Base-by-base conservation (phyloP, 768 basidiomycete genomes). In the Atractiella rhizophila region DNA sequence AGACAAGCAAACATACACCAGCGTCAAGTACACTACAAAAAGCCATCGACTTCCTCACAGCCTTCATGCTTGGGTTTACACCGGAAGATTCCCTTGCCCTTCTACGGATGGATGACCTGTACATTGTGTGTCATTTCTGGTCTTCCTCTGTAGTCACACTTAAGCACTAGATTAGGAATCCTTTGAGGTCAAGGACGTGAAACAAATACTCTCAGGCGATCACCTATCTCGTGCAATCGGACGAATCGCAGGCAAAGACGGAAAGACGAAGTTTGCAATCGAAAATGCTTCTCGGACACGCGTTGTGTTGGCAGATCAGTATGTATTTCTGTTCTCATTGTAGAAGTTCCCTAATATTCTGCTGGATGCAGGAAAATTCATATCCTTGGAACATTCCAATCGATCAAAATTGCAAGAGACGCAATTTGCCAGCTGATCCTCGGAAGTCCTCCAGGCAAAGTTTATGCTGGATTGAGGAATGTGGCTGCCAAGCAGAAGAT, bases 251-350 rank as follows among this genome's bases (percentile, higher is more conserved):
- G 91, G 91, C 4, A 85, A 98, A 57, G 85, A 91, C 48, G 91
- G 91, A 32, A 94, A 94, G 63, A 94, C 86, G 10, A 86, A 91
- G 57, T 96, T 94, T 59, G 85, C 86, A 2, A 96, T 98, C 41
- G 91, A 98, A 64, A 98, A 96, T 53, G 70, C 85, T 3, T 86
- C 76, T 50, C 69, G 88, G 43, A 98, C 91, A 21, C 76, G 91
- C n/a, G 94, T 98, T 42, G 81, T 98, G 34, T 71, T 98, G 30
- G 91, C 91, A 10, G 91, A 98, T 57, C 85, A 83, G 86, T 86
- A 54, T 40, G 78, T 69, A 28, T 29, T 15, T 6, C 28, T 20
- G 7, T 21, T 38, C 4, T 20, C 36, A 37, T 46, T 38, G 40
- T 34, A 52, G 16, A 55, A 28, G 16, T 16, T 12, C 21, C 4